Percentiles rank a stretch among this genome's conserved stretches.
Evolutionary conservation across 106 monocot species (phyloP).

Genomic region (Triglochin maritima): DNA sequence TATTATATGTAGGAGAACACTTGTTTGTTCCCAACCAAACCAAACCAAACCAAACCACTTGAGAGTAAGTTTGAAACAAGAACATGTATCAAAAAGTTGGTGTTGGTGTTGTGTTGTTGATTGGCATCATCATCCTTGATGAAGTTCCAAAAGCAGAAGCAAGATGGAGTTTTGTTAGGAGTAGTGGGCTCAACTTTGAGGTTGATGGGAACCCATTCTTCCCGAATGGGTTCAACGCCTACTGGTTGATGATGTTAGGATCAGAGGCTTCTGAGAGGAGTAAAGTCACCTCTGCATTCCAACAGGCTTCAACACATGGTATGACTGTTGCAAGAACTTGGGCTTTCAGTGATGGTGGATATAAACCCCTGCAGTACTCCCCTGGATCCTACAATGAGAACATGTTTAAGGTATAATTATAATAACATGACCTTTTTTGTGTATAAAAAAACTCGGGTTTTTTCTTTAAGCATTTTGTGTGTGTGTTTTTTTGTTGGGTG

Average conservation of each 20-base stretch:
- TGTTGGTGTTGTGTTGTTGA: background rate
- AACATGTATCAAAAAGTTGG: background rate
- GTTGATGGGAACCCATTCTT: conserved; percentile 13
- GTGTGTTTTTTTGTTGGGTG: too few relatives aligned
- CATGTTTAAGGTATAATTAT: conserved; percentile 17
- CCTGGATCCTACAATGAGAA: conserved; percentile 19
- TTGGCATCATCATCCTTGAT: background rate
- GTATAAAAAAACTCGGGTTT: background rate
- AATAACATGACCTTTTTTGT: background rate
- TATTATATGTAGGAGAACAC: too few relatives aligned
- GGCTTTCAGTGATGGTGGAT: conserved; percentile 27
- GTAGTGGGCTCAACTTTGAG: conserved; percentile 8
- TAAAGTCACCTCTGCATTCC: conserved; percentile 17
- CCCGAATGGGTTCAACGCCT: conserved; percentile 26
- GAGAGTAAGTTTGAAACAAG: too few relatives aligned
- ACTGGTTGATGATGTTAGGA: conserved; percentile 25
- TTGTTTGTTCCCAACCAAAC: too few relatives aligned
- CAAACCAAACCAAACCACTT: too few relatives aligned
- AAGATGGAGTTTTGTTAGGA: conserved; percentile 2
- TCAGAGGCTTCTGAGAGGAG: conserved; percentile 9
- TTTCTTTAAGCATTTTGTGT: background rate
- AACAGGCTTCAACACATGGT: conserved; percentile 12
- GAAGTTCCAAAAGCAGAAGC: conserved; percentile 2
- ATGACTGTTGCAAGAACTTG: conserved; percentile 20
- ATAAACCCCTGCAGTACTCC: conserved; percentile 14